Base-by-base conservation (phyloP, 148 eudicot species). In the Suaeda aralocaspica region DNA sequence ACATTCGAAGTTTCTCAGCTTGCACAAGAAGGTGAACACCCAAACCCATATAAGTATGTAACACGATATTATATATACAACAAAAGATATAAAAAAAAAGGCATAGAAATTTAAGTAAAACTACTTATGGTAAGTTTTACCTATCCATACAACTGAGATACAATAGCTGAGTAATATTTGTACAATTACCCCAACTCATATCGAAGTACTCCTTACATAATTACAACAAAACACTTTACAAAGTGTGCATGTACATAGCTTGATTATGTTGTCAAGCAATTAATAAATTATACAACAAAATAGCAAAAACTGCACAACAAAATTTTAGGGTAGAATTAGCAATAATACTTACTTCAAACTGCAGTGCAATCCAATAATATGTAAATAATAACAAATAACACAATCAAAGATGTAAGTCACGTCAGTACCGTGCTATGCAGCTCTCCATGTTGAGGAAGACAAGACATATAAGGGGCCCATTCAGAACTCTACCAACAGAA, bases 381-480 rank as follows among this genome's bases (percentile, higher is more conserved):
- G 25, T 26, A 4, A 51, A 33, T 14, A 55, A n/a, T n/a, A 12
- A 46, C 10, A 45, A 8, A 22, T 16, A 53, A 18, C 25, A 49
- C 2, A 45, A 46, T 21, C 21, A 41, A 25, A 42, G 25, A 44
- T 36, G 10, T 34, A n/a, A 30, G 53, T 46, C 36, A 77, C 9
- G 55, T 41, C 49, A 61, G 53, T 77, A 89, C 92, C 64, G 96
- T 79, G 85, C 80, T 84, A 73, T 89, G 86, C 88, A 92, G 66
- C 66, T 89, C 90, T 24, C 77, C 87, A 56, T 50, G 74, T 50
- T 16, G 78, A 41, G 97, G 96, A 78, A 92, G 92, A 73, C 83
- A 60, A 42, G 80, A 71, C 67, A 92, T 74, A 57, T 89, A 92
- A 52, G 96, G 92, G 28, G 87, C 88, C 97, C 97, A 92, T 74